A percentile compares a stretch with the other conserved stretches of the same genome.
These are phyloP conservation scores for Ogataea salicorniae DNA, from an alignment of 805 yeast species.

Conservation along the genomic window DNA sequence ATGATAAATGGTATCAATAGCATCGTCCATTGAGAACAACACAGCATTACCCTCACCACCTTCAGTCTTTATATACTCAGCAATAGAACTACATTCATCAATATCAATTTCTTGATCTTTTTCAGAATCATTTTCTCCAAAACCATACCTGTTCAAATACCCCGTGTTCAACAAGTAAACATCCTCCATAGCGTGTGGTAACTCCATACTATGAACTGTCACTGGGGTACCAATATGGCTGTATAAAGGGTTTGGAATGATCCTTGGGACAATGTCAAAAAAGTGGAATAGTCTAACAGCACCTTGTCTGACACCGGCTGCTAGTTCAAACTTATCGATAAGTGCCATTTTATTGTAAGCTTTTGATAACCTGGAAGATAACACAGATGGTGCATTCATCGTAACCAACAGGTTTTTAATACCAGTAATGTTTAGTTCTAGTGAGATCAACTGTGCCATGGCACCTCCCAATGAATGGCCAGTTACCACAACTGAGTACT, in stretches of 20 bases:
- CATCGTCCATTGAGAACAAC: no score
- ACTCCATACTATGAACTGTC: conserved; percentile 6
- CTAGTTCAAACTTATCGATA: neutral
- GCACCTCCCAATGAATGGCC: conserved; percentile 62
- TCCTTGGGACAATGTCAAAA: conserved; percentile 16
- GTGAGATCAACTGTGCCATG: conserved; percentile 52
- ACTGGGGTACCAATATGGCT: conserved; percentile 14
- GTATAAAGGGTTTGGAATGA: conserved; percentile 13
- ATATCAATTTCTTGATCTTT: no score
- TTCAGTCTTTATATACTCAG: no score
- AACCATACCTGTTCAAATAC: no score
- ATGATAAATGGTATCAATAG: no score
- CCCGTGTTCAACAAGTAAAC: neutral
- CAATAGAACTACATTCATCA: no score
- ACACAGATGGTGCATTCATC: conserved; percentile 16
- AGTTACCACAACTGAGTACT: conserved; percentile 30
- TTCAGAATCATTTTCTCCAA: no score
- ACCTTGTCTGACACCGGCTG: conserved; percentile 1
- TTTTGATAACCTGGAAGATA: conserved; percentile 12
- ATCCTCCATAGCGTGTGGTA: conserved; percentile 10
- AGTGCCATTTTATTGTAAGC: conserved; percentile 5
- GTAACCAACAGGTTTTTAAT: conserved; percentile 10
- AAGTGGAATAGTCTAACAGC: conserved; percentile 13
- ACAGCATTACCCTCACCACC: no score
- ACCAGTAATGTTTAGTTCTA: conserved; percentile 57